Percentiles rank a stretch among this genome's conserved stretches.
phyloP scores from a whole-genome alignment of 2,329 filamentous ascomycete genomes.

The Arachnomyces sp. region DNA sequence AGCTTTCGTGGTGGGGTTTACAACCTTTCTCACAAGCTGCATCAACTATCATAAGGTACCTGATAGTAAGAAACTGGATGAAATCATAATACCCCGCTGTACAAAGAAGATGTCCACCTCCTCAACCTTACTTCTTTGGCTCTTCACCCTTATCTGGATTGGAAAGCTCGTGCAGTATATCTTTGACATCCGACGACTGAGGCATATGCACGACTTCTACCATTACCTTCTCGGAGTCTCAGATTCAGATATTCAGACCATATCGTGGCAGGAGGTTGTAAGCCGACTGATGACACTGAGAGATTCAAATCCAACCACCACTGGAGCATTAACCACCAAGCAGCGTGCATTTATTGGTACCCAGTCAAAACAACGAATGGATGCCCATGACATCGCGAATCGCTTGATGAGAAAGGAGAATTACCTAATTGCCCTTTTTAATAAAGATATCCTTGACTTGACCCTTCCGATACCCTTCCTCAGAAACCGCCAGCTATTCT shows the following conservation, averaged over 20 bases:
- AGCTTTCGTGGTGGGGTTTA: conserved; percentile 70
- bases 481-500: conserved; percentile 71
- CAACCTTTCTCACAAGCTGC: conserved; percentile 77
- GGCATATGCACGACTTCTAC: conserved; percentile 78
- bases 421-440: conserved; percentile 92
- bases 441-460: conserved; percentile 88
- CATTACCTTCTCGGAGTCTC: conserved; percentile 73
- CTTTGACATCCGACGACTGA: conserved; percentile 63
- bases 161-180: conserved; percentile 68
- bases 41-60: conserved; percentile 68
- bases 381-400: conserved; percentile 95
- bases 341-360: conserved; percentile 61
- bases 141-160: conserved; percentile 78
- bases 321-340: conserved; percentile 49
- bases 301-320: conserved; percentile 81
- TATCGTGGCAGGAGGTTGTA: conserved; percentile 89
- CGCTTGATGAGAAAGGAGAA: conserved; percentile 94
- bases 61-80: conserved; percentile 52
- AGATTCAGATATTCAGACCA: conserved; percentile 80
- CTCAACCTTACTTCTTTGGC: conserved; percentile 72
- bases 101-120: conserved; percentile 64
- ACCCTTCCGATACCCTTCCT: conserved; percentile 80
- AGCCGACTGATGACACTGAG: conserved; percentile 74
- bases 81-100: conserved; percentile 65
- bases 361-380: conserved; percentile 86